Conservation (phyloP, 768 basidiomycete genomes). For the Tylopilus vinaceipallidus region DNA sequence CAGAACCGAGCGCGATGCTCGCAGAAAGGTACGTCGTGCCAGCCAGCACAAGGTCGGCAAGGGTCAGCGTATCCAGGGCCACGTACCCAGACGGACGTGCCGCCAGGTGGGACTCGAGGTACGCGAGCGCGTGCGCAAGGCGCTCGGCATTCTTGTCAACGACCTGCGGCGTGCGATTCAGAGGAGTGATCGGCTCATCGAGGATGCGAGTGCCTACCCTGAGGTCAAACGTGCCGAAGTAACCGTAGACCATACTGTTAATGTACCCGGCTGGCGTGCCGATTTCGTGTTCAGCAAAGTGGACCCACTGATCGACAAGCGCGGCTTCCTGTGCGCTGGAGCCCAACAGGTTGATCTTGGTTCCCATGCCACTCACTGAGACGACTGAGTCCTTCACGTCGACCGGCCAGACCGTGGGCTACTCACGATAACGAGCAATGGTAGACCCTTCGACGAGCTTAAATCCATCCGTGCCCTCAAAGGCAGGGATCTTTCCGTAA, state of each 20-base stretch:
- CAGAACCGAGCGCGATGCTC: constrained; percentile 6
- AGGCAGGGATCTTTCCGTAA: constrained; percentile 22
- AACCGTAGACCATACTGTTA: neutral
- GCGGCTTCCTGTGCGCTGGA: constrained; percentile 8
- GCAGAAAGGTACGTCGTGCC: constrained; percentile 1
- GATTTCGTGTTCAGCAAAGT: constrained; percentile 15
- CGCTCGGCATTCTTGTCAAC: neutral
- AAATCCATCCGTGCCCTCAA: constrained; percentile 20
- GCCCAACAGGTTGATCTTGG: constrained; percentile 8
- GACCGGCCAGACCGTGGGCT: neutral
- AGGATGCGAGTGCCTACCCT: neutral
- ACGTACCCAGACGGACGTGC: constrained; percentile 9
- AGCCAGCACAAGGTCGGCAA: constrained; percentile 21
- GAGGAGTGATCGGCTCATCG: neutral
- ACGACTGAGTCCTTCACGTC: too few species aligned
- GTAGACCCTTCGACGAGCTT: constrained; percentile 18
- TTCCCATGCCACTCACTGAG: constrained; percentile 16
- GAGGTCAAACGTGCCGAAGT: neutral
- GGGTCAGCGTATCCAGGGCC: constrained; percentile 8
- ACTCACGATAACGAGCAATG: constrained; percentile 26
- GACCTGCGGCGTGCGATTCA: neutral
- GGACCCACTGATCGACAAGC: constrained; percentile 13
- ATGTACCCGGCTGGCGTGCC: neutral
- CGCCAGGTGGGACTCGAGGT: constrained; percentile 19
- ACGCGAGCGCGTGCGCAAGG: neutral